phyloP scores from a whole-genome alignment of 148 eudicot species.

The Talinum fruticosum region DNA sequence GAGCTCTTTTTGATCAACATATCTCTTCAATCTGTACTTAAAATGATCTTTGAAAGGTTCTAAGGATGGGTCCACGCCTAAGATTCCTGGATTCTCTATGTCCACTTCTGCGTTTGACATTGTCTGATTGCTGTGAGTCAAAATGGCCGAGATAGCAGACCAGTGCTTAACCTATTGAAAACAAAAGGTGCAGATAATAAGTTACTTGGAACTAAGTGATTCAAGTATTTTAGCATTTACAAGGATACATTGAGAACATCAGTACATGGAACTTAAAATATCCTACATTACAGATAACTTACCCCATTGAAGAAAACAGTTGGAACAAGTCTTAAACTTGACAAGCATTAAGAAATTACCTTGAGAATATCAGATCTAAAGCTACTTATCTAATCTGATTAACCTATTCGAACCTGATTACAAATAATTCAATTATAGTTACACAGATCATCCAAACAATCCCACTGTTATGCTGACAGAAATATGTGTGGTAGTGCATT shows the following conservation, averaged over 20 bases:
- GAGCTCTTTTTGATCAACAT: slow-evolving; percentile 60
- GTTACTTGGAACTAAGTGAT: not conserved
- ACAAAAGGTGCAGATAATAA: slow-evolving; percentile 14
- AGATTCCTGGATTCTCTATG: slow-evolving; percentile 44
- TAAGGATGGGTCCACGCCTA: slow-evolving; percentile 58
- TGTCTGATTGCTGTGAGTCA: slow-evolving; percentile 52
- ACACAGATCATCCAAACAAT: not conserved
- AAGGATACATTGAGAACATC: not conserved
- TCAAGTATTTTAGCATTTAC: not conserved
- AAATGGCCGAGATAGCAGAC: slow-evolving; percentile 42
- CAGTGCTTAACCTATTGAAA: slow-evolving; percentile 36
- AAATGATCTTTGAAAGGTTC: slow-evolving; percentile 75
- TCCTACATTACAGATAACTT: not conserved
- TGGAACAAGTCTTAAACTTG: not conserved
- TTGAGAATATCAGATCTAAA: not conserved
- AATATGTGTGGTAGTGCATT: not conserved
- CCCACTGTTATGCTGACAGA: not conserved
- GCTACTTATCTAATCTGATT: not conserved
- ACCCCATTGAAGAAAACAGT: not conserved
- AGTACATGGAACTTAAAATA: not conserved
- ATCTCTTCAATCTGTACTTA: slow-evolving; percentile 61
- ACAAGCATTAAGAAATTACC: not conserved
- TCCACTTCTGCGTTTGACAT: slow-evolving; percentile 45
- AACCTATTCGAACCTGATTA: not conserved
- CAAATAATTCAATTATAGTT: not conserved